Percentiles rank a stretch among this genome's conserved stretches.
Conservation (phyloP, 1,284 basidiomycete species). For the Sanghuangporus baumii region DNA sequence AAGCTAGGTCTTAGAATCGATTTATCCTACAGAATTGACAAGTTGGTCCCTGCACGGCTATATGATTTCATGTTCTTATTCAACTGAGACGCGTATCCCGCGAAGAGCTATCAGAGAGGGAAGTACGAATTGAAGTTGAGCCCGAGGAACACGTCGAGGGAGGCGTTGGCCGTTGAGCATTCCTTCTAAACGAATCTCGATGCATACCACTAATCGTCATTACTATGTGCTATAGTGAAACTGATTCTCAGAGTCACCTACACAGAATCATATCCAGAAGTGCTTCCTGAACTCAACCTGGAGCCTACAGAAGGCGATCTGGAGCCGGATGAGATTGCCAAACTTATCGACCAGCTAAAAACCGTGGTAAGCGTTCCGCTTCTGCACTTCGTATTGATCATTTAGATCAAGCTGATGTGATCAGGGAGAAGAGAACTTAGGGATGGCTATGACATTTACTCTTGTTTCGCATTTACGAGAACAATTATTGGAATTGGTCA, state of each 20-base stretch:
- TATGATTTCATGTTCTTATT: slow-evolving; percentile 24
- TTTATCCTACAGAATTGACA: slow-evolving; percentile 90
- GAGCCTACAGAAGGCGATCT: slow-evolving; percentile 67
- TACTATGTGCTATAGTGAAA: slow-evolving; percentile 50
- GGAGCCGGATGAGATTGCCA: slow-evolving; percentile 49
- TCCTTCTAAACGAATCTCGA: neutral
- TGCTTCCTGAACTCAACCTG: slow-evolving; percentile 70
- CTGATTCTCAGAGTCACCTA: slow-evolving; percentile 70
- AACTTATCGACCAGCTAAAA: slow-evolving; percentile 55
- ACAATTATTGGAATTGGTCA: slow-evolving; percentile 61
- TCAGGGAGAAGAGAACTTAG: slow-evolving; percentile 85
- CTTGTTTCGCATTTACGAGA: slow-evolving; percentile 86
- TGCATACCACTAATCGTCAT: slow-evolving; percentile 10
- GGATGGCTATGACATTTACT: slow-evolving; percentile 98
- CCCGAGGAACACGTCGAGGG: slow-evolving; percentile 74
- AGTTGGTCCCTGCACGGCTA: slow-evolving; percentile 53
- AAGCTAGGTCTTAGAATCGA: slow-evolving; percentile 84
- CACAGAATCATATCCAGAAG: slow-evolving; percentile 67
- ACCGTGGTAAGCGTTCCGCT: slow-evolving; percentile 48
- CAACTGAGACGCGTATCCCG: slow-evolving; percentile 42
- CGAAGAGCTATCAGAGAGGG: slow-evolving; percentile 79
- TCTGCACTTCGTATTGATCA: neutral
- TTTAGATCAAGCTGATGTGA: slow-evolving; percentile 8
- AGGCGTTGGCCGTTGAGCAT: slow-evolving; percentile 47
- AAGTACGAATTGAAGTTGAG: slow-evolving; percentile 83